Evolutionary conservation across 441 rosid genomes (phyloP).

Genomic region (Rhodomyrtus psidioides): DNA sequence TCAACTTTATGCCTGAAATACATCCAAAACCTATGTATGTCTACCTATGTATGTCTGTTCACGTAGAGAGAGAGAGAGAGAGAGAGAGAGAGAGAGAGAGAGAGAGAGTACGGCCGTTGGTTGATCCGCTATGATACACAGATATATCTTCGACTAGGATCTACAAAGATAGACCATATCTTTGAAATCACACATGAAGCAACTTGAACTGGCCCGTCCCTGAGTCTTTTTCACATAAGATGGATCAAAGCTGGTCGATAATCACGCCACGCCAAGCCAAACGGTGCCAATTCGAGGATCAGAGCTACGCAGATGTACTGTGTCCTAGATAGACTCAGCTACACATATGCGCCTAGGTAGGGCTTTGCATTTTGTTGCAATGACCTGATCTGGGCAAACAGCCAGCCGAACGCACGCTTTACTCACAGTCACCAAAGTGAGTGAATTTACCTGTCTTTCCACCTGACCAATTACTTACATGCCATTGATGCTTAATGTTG

Average conservation of each 20-base stretch:
- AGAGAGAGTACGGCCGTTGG: constrained; percentile 3
- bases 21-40: neutral
- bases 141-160: neutral
- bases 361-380: neutral
- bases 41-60: neutral
- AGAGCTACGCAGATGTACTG: neutral
- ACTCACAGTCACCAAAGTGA: neutral
- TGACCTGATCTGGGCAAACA: neutral
- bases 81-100: no score
- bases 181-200: neutral
- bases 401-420: neutral
- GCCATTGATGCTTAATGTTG: neutral
- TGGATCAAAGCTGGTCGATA: neutral
- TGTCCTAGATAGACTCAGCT: neutral
- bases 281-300: neutral
- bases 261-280: neutral
- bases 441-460: no score
- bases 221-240: neutral
- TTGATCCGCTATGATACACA: constrained; percentile 15
- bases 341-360: neutral
- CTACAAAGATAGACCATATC: neutral
- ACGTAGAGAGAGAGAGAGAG: no score
- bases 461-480: no score
- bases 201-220: neutral
- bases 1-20: neutral